These are phyloP conservation scores for Pleurotus ostreatus DNA, from an alignment of 768 basidiomycete genomes.

Conservation along the genomic window DNA sequence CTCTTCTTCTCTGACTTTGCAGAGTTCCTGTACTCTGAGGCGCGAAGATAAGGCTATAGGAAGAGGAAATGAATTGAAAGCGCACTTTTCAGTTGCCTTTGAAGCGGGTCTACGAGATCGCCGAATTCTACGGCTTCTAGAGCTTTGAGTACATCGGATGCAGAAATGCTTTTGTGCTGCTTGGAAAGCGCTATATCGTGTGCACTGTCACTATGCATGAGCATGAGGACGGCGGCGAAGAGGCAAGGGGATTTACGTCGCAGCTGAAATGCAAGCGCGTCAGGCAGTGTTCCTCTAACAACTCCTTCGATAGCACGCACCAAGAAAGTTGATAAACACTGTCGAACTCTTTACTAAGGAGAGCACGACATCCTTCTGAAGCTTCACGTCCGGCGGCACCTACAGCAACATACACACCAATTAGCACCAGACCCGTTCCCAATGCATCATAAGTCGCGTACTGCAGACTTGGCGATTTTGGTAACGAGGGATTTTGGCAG, in stretches of 20 bases:
- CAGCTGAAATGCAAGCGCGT: slow-evolving; percentile 29
- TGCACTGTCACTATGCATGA: slow-evolving; percentile 45
- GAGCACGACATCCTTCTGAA: slow-evolving; percentile 86
- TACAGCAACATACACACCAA: slow-evolving; percentile 21
- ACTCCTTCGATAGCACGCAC: slow-evolving; percentile 38
- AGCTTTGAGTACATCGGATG: slow-evolving; percentile 86
- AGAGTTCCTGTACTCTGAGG: no score
- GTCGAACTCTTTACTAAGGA: slow-evolving; percentile 88
- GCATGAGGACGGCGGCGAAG: slow-evolving; percentile 5
- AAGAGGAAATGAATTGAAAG: neutral
- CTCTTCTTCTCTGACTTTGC: no score
- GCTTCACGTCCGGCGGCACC: slow-evolving; percentile 81
- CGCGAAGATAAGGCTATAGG: neutral
- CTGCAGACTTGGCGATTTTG: slow-evolving; percentile 81
- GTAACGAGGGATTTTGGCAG: slow-evolving; percentile 80
- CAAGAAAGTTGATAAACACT: slow-evolving; percentile 92
- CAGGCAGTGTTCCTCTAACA: slow-evolving; percentile 3
- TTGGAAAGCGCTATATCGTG: slow-evolving; percentile 85
- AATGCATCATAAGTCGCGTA: slow-evolving; percentile 23
- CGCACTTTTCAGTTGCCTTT: slow-evolving; percentile 62
- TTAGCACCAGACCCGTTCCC: no score
- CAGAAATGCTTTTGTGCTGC: slow-evolving; percentile 85
- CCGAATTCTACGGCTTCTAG: slow-evolving; percentile 76
- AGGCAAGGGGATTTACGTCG: slow-evolving; percentile 34
- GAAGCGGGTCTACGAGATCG: slow-evolving; percentile 61